Conservation (phyloP, 1,284 basidiomycete genomes). For the Puccinia brachypodii region DNA sequence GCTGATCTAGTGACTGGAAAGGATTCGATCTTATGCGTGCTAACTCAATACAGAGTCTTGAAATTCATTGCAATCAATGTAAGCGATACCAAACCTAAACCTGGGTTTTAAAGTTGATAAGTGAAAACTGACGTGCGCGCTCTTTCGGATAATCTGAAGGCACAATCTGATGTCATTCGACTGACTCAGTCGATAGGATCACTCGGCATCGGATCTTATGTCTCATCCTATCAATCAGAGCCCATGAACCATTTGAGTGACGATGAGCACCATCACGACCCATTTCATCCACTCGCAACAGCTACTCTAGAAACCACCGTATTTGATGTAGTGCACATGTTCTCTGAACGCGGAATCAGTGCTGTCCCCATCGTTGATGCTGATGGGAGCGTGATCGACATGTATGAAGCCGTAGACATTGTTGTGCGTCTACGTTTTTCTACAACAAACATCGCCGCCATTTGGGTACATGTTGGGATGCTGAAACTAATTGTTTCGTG, state of each 20-base stretch:
- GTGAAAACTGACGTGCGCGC: constrained; percentile 42
- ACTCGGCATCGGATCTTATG: constrained; percentile 91
- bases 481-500: neutral
- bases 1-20: constrained; percentile 89
- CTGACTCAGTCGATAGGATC: constrained; percentile 77
- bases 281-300: constrained; percentile 85
- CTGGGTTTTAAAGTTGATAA: neutral
- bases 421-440: constrained; percentile 68
- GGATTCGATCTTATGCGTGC: constrained; percentile 90
- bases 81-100: neutral
- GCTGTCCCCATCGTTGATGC: constrained; percentile 95
- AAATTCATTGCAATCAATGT: constrained; percentile 99
- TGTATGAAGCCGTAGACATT: constrained; percentile 99
- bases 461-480: neutral
- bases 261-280: constrained; percentile 55
- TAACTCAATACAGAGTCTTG: constrained; percentile 96
- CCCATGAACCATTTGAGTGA: constrained; percentile 27
- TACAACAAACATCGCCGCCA: neutral
- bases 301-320: constrained; percentile 89
- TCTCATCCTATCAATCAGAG: constrained; percentile 60
- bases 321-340: constrained; percentile 98
- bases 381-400: constrained; percentile 87
- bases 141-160: constrained; percentile 62
- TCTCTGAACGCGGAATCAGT: constrained; percentile 90
- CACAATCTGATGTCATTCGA: constrained; percentile 68